Base-by-base conservation (phyloP, 495 filamentous ascomycete species). In the Penicillium paxilli region DNA sequence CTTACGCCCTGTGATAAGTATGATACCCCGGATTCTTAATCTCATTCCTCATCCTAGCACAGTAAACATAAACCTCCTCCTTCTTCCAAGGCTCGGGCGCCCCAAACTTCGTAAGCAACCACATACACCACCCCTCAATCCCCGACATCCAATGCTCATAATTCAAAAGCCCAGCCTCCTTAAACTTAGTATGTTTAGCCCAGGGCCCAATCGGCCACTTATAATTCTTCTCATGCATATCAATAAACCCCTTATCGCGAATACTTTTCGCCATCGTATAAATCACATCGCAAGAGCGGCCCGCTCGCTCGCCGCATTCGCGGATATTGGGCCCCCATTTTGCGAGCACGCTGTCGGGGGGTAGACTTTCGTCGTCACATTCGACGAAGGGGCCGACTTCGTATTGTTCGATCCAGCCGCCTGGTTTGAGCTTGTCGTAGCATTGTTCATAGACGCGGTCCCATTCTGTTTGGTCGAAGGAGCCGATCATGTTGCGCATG, bases 331-430 rank as follows among this genome's bases (percentile, higher is more conserved):
- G 50, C 2, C 59, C 59, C 48, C 54, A 66, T 5, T 62, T 47
- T 0, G 44, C 51, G 4, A 80, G 49, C 17, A 57, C 28, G 47
- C 67, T 72, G 41, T 62, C 62, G 14, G 52, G 55, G 16, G 57
- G 57, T 7, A 74, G 52, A 35, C 66, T 72, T 28, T 63, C 59
- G 67, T 83, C 80, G 56, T 81, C 77, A 55, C 68, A 73, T 9
- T 54, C 45, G 19, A 76, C 63, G 50, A 54, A 54, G 35, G 68
- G 66, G 28, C 63, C 57, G 22, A 79, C 60, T 51, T 85, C 81
- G 51, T 80, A 73, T 50, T 81, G 62, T 52, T 85, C 82, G 33
- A 83, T 62, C 65, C 76, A 83, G 30, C 75, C 82, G 45, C 81
- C 80, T 4, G 81, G 81, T 38, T 63, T 64, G 16, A 68, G 55